phyloP scores from a whole-genome alignment of 2,329 filamentous ascomycete genomes.

The Calonectria fujianensis region DNA sequence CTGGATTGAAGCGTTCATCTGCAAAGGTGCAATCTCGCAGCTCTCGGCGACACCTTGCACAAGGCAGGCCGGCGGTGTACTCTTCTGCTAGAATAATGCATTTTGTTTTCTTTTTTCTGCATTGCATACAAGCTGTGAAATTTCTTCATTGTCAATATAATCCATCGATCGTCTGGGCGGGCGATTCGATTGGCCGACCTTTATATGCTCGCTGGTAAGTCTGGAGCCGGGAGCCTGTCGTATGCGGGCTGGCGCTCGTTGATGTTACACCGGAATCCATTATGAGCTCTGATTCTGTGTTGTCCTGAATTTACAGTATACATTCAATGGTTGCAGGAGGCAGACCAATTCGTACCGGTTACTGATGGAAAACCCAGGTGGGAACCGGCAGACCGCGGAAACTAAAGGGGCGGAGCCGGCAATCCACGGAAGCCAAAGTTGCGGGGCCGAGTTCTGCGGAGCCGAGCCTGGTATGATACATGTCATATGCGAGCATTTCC shows the following conservation, averaged over 20 bases:
- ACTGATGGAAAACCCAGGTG: background rate
- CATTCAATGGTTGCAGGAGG: background rate
- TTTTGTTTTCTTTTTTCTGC: slow-evolving; percentile 4
- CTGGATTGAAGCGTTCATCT: background rate
- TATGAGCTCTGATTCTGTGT: background rate
- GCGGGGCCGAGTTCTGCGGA: background rate
- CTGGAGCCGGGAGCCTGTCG: background rate
- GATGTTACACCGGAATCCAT: slow-evolving; percentile 3
- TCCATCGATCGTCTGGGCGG: background rate
- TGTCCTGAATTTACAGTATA: background rate
- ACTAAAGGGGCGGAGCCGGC: background rate
- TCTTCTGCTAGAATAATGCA: background rate
- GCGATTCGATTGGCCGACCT: background rate
- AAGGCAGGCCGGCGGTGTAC: background rate
- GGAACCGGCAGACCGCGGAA: background rate
- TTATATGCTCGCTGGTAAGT: slow-evolving; percentile 4
- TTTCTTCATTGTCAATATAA: background rate
- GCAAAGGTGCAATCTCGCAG: background rate
- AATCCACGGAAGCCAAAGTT: background rate
- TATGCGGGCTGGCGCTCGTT: background rate
- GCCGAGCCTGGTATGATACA: background rate
- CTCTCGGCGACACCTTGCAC: background rate
- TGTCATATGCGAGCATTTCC: background rate
- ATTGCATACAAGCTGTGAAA: background rate
- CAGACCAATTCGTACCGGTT: background rate